These are phyloP conservation scores for Aspergillus wentii DNA, from an alignment of 495 filamentous ascomycete species.

Conservation along the genomic window DNA sequence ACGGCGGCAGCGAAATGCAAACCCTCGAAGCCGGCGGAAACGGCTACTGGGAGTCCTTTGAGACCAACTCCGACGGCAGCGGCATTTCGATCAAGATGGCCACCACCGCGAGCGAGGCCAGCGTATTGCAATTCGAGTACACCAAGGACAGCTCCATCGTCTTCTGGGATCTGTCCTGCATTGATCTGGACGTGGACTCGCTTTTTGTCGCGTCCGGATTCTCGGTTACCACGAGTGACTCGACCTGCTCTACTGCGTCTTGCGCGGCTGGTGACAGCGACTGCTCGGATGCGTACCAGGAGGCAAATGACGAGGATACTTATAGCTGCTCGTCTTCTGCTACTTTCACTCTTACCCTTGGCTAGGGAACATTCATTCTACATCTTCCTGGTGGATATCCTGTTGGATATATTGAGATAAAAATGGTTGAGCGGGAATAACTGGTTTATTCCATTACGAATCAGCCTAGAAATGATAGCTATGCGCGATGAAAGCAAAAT, in stretches of 20 bases:
- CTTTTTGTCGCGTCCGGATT: conserved; percentile 16
- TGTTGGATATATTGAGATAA: too few relatives aligned
- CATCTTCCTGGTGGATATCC: too few relatives aligned
- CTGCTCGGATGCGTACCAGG: conserved; percentile 12
- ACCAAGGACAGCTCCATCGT: conserved; percentile 29
- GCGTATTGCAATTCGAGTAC: conserved; percentile 46
- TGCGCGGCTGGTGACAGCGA: conserved; percentile 10
- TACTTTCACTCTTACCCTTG: too few relatives aligned
- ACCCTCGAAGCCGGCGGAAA: conserved; percentile 25
- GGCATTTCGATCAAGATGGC: conserved; percentile 43
- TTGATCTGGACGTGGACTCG: conserved; percentile 16
- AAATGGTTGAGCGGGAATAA: too few relatives aligned
- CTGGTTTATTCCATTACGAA: too few relatives aligned
- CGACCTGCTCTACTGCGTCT: conserved; percentile 6
- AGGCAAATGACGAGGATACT: conserved; percentile 12
- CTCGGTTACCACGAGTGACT: conserved; percentile 10
- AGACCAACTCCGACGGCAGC: conserved; percentile 34
- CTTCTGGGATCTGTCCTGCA: conserved; percentile 39
- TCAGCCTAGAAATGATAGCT: too few relatives aligned
- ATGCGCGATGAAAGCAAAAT: too few relatives aligned
- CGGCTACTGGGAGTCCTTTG: conserved; percentile 31
- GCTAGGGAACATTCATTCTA: too few relatives aligned
- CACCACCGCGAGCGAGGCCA: conserved; percentile 19
- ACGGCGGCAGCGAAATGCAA: conserved; percentile 22
- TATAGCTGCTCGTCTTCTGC: too few relatives aligned